phyloP scores from a whole-genome alignment of 495 filamentous ascomycete species.

The Annulohypoxylon bovei region DNA sequence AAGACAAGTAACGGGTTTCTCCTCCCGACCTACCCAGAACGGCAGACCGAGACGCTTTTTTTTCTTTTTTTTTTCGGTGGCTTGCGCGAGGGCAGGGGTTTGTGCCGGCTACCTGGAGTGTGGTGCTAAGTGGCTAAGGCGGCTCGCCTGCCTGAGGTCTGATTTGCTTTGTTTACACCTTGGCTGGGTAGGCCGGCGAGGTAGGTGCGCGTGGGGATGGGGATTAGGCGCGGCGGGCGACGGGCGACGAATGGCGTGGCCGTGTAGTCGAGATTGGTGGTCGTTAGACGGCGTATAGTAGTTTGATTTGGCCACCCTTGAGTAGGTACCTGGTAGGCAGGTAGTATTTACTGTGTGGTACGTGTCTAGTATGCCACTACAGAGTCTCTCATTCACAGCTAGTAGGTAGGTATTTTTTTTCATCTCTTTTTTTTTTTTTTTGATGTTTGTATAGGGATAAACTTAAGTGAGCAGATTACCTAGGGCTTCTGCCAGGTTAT shows the following conservation, averaged over 20 bases:
- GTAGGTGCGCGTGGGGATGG: background rate
- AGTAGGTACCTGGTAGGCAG: background rate
- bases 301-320: background rate
- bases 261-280: background rate
- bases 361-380: background rate
- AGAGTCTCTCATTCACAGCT: background rate
- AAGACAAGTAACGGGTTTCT: slow-evolving; percentile 27
- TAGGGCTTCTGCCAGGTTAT: background rate
- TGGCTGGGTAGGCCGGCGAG: background rate
- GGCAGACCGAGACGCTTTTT: slow-evolving; percentile 16
- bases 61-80: background rate
- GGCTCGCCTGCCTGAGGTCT: too few relatives aligned
- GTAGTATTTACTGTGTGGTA: background rate
- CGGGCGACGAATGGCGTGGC: background rate
- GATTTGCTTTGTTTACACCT: background rate
- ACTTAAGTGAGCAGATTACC: background rate
- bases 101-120: too few relatives aligned
- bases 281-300: background rate
- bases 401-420: background rate
- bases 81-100: background rate
- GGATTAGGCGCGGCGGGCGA: background rate
- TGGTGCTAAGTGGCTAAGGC: too few relatives aligned
- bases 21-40: slow-evolving; percentile 9
- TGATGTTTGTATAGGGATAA: background rate
- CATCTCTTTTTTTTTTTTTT: background rate